Evolutionary conservation across 768 basidiomycete species (phyloP), one percentile per base, ranked within the genome.

Genomic region (Amanita rubescens): DNA sequence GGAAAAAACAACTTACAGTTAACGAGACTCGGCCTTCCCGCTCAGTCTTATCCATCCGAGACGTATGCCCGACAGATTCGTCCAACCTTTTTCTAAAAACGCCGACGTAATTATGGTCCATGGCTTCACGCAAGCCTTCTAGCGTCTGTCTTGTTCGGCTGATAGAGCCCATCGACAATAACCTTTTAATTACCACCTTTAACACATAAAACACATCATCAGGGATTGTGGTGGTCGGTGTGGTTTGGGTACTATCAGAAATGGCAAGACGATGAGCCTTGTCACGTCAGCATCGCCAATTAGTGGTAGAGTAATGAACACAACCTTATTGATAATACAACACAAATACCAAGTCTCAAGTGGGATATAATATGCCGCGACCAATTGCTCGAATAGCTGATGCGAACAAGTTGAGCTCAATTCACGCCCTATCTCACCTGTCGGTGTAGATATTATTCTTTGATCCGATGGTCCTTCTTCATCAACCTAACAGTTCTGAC

Each of bases 201-300:
- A 98, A 74, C 54, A 99, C 86, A 69, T 96, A 99, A 71, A 98
- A 99, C 1, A 87, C 88, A 60, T 98, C 96, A 66, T 99, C 96
- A 0, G 91, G 90, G 0, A 82, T 83, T 0, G 90, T 92, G 0
- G 87, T 89, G 1, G 75, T 80, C 10, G 77, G 72, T 48, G 79
- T 90, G 37, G 61, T 70, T 53, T 85, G 78, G 1, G 84, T 76
- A 6, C 76, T 63, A 62, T 97, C 93, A 2, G 81, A 75, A 12
- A 74, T 81, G 22, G 95, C 90, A 39, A 96, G 74, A 22, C 85
- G 82, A 62, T 95, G 93, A 1, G 95, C 95, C 94, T 97, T 59
- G 10, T 45, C 32, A 45, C 12, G 35, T 34, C 17, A 17, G 37
- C 22, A 39, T 15, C 49, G 48, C 10, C 24, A 17, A 11, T 35